Base-by-base conservation (phyloP, 495 filamentous ascomycete genomes). In the Filosporella fistucella region DNA sequence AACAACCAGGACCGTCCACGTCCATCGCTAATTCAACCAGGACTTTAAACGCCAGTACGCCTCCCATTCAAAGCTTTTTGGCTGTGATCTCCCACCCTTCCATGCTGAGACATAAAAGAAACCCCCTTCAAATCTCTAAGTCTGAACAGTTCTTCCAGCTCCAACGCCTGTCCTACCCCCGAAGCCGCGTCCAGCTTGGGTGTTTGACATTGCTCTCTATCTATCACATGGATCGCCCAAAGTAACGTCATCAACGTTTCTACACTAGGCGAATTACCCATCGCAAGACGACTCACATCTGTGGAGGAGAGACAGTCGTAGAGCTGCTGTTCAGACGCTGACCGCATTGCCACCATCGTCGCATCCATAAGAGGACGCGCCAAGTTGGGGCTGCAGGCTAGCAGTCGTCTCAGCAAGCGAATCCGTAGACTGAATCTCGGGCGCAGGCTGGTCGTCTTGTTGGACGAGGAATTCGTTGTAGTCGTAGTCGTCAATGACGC, bases 281-380 rank as follows among this genome's bases (percentile, higher is more conserved):
- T 61, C 66, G 64, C 70, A 71, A 29, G 47, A 61, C 45, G 55
- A 59, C 63, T 29, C 33, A 41, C 44, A 41, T 42, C 63, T 60
- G 58, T 64, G 57, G 57, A 60, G 12, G 51, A 40, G 28, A 58
- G 45, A 61, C 55, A 58, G 52, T 47, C 52, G 29, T 34, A 49
- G 47, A 55, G 58, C 43, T 56, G 58, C 52, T 54, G 55, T 53
- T 76, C 66, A 76, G 73, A 69, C 63, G 67, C 73, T 70, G 70
- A 77, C 75, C 75, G 87, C 88, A 89, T 86, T 77, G 79, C 83
- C 79, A 71, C 78, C 80, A 85, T 80, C 82, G 88, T 91, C 86
- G 88, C 88, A 88, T 88, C 84, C 81, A 76, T 77, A 68, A 86
- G 77, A 66, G 84, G 87, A 86, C 85, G 88, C 88, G 88, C 88